Evolutionary conservation across 2,329 filamentous ascomycete species (phyloP), one percentile per base, ranked within the genome.

Genomic region (Podosphaera xanthii): DNA sequence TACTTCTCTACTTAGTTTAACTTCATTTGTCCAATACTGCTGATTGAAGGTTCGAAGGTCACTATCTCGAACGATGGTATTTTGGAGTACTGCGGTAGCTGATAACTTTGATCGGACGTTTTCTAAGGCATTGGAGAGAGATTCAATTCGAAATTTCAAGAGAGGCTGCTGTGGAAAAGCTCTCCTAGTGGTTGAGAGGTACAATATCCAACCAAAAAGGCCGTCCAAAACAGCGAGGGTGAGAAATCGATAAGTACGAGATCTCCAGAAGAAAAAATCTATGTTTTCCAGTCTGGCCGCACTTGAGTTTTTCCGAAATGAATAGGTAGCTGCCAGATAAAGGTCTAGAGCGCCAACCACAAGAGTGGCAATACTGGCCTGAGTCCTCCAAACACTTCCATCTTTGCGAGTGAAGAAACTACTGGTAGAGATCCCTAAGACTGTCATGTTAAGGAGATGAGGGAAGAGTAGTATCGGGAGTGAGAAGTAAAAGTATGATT

Each of bases 1-100:
- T 33, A 86, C 81, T 66, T 84, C 81, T 42, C 77, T 74, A 78
- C 86, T 87, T 36, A 87, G 70, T 58, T 78, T 74, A 5, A 81
- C 84, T 72, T 96, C 87, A 52, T 84, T 83, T 8, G 75, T 73
- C 91, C 91, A 97, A 71, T 96, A 96, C 14, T 75, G 77, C 64
- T 83, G 78, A 57, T 78, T 77, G 60, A 78, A 77, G 2, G 71
- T 75, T 61, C 89, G 80, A 69, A 96, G 72, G 50, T 77, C 78
- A 62, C 80, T 76, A 71, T 96, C 87, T 59, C 90, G 74, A 60
- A 84, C 75, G 14, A 86, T 78, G 2, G 87, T 87, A 72, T 96
- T 96, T 69, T 84, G 80, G 53, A 94, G 73, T 60, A 94, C 81
- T 6, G 81, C 85, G 44, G 86, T 72, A 0, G 85, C 86, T 64